A percentile compares a stretch with the other conserved stretches of the same genome.
Conservation (phyloP, 257 asterid species). For the Solanum pinnatisectum region DNA sequence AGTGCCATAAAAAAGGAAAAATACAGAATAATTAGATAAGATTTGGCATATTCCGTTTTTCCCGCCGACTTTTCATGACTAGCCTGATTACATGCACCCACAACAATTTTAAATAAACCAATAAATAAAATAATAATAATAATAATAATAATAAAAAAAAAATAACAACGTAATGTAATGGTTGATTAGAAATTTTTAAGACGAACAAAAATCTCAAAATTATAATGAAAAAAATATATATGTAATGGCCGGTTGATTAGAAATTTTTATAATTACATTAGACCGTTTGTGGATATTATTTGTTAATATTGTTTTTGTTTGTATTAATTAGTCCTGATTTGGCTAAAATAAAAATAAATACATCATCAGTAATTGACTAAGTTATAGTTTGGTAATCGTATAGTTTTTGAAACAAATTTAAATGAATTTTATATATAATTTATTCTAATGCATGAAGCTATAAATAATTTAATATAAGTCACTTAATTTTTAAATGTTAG, state of each 20-base stretch:
- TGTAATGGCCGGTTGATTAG: neutral
- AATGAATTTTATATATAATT: neutral
- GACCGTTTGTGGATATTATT: neutral
- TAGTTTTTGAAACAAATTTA: neutral
- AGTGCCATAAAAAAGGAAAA: neutral
- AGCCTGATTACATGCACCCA: neutral
- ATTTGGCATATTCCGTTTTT: neutral
- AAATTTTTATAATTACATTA: too few relatives aligned
- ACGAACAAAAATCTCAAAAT: too few relatives aligned
- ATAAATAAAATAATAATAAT: too few relatives aligned
- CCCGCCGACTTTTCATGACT: neutral
- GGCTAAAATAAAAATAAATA: neutral
- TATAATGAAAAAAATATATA: neutral
- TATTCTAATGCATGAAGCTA: neutral
- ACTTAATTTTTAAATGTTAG: neutral
- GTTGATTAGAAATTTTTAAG: neutral
- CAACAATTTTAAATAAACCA: neutral
- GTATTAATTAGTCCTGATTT: neutral
- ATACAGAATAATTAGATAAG: neutral
- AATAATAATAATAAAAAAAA: too few relatives aligned
- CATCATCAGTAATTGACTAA: neutral
- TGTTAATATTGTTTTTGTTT: neutral
- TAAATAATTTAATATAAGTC: neutral
- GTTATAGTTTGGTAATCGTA: too few relatives aligned
- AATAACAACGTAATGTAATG: neutral